Evolutionary conservation across 2,329 filamentous ascomycete genomes (phyloP).

Genomic region (Fusarium sp.): DNA sequence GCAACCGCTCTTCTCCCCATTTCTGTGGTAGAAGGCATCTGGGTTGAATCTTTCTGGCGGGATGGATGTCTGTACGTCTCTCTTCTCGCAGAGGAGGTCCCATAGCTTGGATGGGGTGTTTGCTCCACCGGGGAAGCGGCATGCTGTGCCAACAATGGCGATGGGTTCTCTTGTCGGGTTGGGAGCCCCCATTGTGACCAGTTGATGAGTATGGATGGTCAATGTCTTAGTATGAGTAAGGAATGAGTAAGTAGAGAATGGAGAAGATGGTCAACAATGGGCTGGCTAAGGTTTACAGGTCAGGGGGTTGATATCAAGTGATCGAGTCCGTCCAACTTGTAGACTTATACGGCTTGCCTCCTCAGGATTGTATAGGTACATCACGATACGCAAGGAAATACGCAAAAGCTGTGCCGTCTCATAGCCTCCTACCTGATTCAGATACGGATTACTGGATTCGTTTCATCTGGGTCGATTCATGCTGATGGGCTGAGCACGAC

Average conservation of each 20-base stretch:
- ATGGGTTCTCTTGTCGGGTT: constrained; percentile 31
- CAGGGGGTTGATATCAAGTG: not conserved
- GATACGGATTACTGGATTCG: not conserved
- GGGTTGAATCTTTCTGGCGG: not conserved
- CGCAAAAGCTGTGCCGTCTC: not conserved
- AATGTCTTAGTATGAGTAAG: not conserved
- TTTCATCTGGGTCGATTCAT: not conserved
- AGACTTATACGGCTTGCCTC: not conserved
- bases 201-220: not conserved
- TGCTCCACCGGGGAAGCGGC: not conserved
- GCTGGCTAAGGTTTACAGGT: not conserved
- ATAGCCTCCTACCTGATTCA: not conserved
- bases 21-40: not conserved
- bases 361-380: not conserved
- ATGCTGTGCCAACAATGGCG: constrained; percentile 20
- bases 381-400: not conserved
- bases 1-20: not conserved
- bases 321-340: not conserved
- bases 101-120: not conserved
- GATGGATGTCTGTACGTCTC: not conserved
- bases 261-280: not conserved
- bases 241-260: not conserved
- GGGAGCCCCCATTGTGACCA: not conserved
- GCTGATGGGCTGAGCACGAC: not conserved
- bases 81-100: not conserved